Evolutionary conservation across 306 rosid genomes (phyloP), one percentile per base, ranked within the genome.

Genomic region (Cicer cuneatum): DNA sequence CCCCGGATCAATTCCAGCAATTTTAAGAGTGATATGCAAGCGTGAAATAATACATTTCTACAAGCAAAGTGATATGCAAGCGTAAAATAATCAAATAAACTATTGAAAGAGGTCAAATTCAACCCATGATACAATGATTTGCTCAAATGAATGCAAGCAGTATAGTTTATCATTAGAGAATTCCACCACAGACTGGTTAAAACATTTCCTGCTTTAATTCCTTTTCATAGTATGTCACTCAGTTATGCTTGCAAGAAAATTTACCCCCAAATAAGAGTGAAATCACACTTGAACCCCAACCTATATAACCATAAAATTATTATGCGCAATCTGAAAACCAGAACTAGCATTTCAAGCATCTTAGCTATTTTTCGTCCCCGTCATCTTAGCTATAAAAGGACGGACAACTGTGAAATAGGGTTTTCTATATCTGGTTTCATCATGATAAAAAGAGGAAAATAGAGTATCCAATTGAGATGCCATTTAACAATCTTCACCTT

Each of bases 401-500:
- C 53, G 58, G 48, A 61, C 15, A 64, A 42, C 57, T 15, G 64
- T 45, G 71, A 63, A 58, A 78, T 2, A 69, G 7, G 45, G 57
- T 62, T 59, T 35, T 33, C 11, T 59, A 59, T 12, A 6, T 66
- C 57, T 14, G 13, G 35, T 39, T 56, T 47, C 42, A 46, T 47
- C 15, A 15, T 47, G 48, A 60, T 51, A 57, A 35, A 68, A 19
- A 71, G 49, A 35, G 48, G 61, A 45, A 67, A 33, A 54, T n/a
- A 37, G 71, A 66, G 66, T 35, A 75, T 29, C n/a, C 74, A 64
- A 56, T 15, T 24, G 74, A 78, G 49, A 51, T 59, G 54, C 47
- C 13, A 64, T 8, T 48, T 13, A 40, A 57, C 69, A 62, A 54
- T 53, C 73, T 58, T 81, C 83, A 92, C 93, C 93, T 86, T 61